phyloP scores from a whole-genome alignment of 768 basidiomycete species.

The Pleurotus pulmonarius region DNA sequence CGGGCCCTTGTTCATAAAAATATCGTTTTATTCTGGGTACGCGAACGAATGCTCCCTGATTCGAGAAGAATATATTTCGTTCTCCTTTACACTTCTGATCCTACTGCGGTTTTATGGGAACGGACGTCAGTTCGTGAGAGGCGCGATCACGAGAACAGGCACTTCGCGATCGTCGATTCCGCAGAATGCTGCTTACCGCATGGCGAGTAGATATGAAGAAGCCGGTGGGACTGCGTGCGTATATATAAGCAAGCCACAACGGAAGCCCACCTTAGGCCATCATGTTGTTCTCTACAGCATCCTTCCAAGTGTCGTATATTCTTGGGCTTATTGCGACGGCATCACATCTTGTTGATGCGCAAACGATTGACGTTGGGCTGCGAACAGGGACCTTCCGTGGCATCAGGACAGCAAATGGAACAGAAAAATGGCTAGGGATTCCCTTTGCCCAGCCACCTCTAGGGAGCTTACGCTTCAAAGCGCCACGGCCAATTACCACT shows the following conservation, averaged over 20 bases:
- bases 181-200: neutral
- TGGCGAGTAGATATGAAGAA: neutral
- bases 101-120: neutral
- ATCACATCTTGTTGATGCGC: neutral
- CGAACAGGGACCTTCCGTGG: conserved; percentile 36
- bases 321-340: neutral
- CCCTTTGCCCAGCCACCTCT: conserved; percentile 46
- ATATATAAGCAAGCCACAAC: no score
- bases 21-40: no score
- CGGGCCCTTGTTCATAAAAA: no score
- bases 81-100: neutral
- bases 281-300: neutral
- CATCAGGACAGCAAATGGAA: conserved; percentile 26
- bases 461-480: conserved; percentile 41
- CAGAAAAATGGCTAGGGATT: conserved; percentile 45
- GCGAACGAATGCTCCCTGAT: no score
- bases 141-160: neutral
- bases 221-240: no score
- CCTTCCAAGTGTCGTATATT: neutral
- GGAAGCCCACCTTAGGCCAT: neutral
- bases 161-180: neutral
- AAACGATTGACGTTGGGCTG: conserved; percentile 13
- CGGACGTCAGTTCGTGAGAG: neutral
- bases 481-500: conserved; percentile 30
- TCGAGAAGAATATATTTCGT: neutral